These are phyloP conservation scores for Backusella morwellensis DNA, from an alignment of 192 early-diverging fungal species.

Conservation along the genomic window DNA sequence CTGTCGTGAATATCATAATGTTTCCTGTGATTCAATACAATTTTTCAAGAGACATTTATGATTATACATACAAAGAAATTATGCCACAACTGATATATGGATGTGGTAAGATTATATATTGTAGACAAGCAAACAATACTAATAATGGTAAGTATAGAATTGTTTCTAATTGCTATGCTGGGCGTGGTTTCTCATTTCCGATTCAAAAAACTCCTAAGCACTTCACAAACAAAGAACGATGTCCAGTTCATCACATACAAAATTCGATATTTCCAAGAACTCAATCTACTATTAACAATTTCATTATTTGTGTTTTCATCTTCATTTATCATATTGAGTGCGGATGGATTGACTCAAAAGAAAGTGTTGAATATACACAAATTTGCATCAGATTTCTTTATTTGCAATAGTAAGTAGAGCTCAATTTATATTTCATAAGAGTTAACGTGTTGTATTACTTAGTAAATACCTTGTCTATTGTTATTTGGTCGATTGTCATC, in stretches of 20 bases:
- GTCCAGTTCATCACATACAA: constrained; percentile 17
- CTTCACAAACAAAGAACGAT: constrained; percentile 12
- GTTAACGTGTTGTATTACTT: not conserved
- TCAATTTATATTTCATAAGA: not conserved
- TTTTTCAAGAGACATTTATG: constrained; percentile 26
- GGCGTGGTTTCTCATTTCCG: constrained; percentile 33
- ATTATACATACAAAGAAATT: constrained; percentile 26
- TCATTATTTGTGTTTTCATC: constrained; percentile 17
- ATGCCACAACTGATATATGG: constrained; percentile 36
- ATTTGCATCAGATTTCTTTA: constrained; percentile 34
- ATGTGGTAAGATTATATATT: constrained; percentile 6
- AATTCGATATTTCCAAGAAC: constrained; percentile 32
- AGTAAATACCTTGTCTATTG: constrained; percentile 20
- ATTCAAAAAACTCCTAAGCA: constrained; percentile 28
- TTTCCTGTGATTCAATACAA: constrained; percentile 44
- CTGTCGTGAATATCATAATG: constrained; percentile 20
- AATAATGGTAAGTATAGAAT: not conserved
- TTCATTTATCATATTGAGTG: constrained; percentile 35
- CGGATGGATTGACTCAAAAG: constrained; percentile 32
- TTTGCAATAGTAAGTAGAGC: constrained; percentile 33
- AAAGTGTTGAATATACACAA: constrained; percentile 23
- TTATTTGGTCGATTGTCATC: constrained; percentile 26
- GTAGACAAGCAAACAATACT: not conserved
- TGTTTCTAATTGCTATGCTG: constrained; percentile 27
- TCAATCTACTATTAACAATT: constrained; percentile 27